These are phyloP conservation scores for Trametes gibbosa DNA, from an alignment of 768 basidiomycete species.

Conservation along the genomic window DNA sequence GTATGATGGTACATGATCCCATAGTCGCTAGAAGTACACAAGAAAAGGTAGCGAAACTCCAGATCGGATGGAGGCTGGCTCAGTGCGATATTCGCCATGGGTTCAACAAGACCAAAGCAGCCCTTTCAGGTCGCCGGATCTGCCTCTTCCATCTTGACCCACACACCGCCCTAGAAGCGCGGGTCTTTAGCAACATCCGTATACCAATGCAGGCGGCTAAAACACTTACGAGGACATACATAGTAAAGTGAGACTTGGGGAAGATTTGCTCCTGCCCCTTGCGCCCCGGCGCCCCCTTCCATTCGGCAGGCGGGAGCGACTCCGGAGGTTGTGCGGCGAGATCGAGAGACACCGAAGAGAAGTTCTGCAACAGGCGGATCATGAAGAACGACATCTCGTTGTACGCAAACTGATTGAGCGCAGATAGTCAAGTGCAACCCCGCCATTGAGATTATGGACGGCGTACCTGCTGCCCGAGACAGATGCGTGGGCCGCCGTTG, in stretches of 20 bases:
- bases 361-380: conserved; percentile 55
- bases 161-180: conserved; percentile 22
- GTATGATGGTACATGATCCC: too few relatives aligned
- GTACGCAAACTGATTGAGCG: conserved; percentile 54
- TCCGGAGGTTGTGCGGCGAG: conserved; percentile 40
- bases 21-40: too few relatives aligned
- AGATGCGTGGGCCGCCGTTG: conserved; percentile 27
- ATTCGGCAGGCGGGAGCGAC: conserved; percentile 43
- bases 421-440: neutral
- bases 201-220: neutral
- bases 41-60: too few relatives aligned
- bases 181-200: neutral
- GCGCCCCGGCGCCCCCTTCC: conserved; percentile 48
- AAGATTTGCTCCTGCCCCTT: conserved; percentile 36
- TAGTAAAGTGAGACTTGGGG: conserved; percentile 14
- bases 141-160: conserved; percentile 24
- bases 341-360: conserved; percentile 45
- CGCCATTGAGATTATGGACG: too few relatives aligned
- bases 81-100: too few relatives aligned
- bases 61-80: too few relatives aligned
- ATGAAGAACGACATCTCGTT: conserved; percentile 64
- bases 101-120: neutral
- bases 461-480: conserved; percentile 26
- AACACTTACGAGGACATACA: conserved; percentile 4
- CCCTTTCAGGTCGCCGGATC: neutral